Evolutionary conservation across 78 protist species (phyloP), one percentile per base, ranked within the genome.

Genomic region (Speleostelium caveatum): DNA sequence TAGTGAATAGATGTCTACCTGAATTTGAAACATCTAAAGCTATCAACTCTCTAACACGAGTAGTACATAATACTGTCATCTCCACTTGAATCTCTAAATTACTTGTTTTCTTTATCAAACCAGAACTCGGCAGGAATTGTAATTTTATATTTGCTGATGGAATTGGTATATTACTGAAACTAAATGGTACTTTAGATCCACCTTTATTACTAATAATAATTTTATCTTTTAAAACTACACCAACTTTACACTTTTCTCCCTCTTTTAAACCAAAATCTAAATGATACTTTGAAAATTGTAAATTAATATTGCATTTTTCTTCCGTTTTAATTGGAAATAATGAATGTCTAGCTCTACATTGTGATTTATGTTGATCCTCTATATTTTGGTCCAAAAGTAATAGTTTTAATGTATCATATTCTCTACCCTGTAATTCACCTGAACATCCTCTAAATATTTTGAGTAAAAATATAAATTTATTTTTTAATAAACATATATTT

Each of bases 211-310:
- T 69, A 1, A 83, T 71, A 42, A 51, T 53, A 28, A 83, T 42
- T 32, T 83, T 83, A 59, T 83, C 91, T n/a, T 69, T 83, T 42
- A 83, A 69, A 7, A 73, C 67, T 56, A 60, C 91, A 2, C 91
- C 91, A 69, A 83, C 91, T 53, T 83, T 83, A 42, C 91, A 83
- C 60, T 83, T 83, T 51, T 83, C 91, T 3, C 91, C 91, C 39
- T 83, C 91, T 69, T 69, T 83, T 22, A 83, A 59, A 55, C 68
- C 63, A 83, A 83, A 83, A 59, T 83, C 91, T 21, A 83, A 68
- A 69, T 83, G 91, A 71, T 69, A 83, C 60, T 83, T 83, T 36
- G 91, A 83, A 59, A 83, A 83, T 32, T 83, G 77, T 33, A 58
- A 49, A 58, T 39, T 26, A 22, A 38, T n/a, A 41, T 58, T 53